Base-by-base conservation (phyloP, 192 early-diverging fungal species). In the Ambispora gerdemannii region DNA sequence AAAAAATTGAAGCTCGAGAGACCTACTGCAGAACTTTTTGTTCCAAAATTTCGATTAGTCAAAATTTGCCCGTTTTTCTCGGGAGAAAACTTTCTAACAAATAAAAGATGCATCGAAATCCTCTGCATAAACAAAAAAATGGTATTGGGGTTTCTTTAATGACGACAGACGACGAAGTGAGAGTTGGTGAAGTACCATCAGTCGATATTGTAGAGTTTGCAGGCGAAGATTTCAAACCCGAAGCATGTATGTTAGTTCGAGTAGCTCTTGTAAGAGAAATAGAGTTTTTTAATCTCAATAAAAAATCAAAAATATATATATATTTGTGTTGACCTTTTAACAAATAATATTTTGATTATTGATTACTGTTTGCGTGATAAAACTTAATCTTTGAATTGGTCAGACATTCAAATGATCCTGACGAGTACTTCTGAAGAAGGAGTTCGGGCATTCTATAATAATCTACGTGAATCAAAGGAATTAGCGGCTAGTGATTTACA, bases 401-500 rank as follows among this genome's bases (percentile, higher is more conserved):
- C 74, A 89, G 86, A 84, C 76, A 81, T 89, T 4, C 75, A 76
- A 34, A 72, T 73, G 25, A 77, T 83, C 2, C 63, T 89, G 3
- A 84, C 81, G 20, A 77, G 77, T 25, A 80, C 81, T 1, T 82
- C 77, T 34, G 86, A 89, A 67, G 86, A 88, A 20, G 82, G 74
- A 3, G 77, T 89, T 7, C 76, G 84, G n/a, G 73, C 62, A 0
- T 87, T 89, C 52, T 76, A 83, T 38, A 75, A 79, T 33, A 75
- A 77, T 4, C 74, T 94, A 2, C 76, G 76, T 31, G 89, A 89
- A 68, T 86, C 91, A 0, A 83, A 86, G 66, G 85, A 89, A 13
- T 71, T 82, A 20, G 90, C 89, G 7, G 88, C 90, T 25, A 77
- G 71, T 3, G 88, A 92, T 63, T 75, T 94, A 19, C 90, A 93